These are phyloP conservation scores for Hamamelis virginiana DNA, from an alignment of 164 flowering plant species.

Conservation along the genomic window DNA sequence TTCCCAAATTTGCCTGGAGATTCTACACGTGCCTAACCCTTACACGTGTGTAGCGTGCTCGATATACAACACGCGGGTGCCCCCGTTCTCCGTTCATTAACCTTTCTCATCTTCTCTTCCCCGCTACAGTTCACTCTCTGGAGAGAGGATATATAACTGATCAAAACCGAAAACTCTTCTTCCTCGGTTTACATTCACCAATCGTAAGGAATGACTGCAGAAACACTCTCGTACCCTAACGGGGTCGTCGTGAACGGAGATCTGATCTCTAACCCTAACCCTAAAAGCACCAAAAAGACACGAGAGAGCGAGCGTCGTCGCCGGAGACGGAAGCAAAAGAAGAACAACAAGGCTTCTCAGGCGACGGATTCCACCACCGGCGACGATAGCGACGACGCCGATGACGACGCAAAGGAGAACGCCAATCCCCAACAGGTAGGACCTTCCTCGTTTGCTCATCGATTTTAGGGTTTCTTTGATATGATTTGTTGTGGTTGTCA, in stretches of 20 bases:
- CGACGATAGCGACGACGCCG: constrained; percentile 33
- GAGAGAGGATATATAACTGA: background rate
- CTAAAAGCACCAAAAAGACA: constrained; percentile 41
- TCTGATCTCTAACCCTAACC: constrained; percentile 24
- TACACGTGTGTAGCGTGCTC: no score
- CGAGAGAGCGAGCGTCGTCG: constrained; percentile 68
- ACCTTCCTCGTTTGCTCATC: background rate
- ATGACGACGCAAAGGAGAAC: constrained; percentile 54
- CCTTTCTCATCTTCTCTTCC: no score
- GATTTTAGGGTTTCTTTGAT: background rate
- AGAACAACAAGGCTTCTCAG: constrained; percentile 47
- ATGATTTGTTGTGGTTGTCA: background rate
- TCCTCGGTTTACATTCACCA: background rate
- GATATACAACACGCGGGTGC: no score
- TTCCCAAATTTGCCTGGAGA: background rate
- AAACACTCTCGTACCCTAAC: constrained; percentile 28
- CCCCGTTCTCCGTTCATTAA: no score
- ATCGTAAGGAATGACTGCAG: constrained; percentile 24
- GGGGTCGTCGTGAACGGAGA: constrained; percentile 45
- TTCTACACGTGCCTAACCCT: no score
- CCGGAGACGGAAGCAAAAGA: constrained; percentile 83
- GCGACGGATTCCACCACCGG: constrained; percentile 11
- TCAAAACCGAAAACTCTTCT: background rate
- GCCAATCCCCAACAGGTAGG: constrained; percentile 52
- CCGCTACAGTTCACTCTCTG: no score